These are phyloP conservation scores for Auricularia heimuer DNA, from an alignment of 768 basidiomycete species.

Conservation along the genomic window DNA sequence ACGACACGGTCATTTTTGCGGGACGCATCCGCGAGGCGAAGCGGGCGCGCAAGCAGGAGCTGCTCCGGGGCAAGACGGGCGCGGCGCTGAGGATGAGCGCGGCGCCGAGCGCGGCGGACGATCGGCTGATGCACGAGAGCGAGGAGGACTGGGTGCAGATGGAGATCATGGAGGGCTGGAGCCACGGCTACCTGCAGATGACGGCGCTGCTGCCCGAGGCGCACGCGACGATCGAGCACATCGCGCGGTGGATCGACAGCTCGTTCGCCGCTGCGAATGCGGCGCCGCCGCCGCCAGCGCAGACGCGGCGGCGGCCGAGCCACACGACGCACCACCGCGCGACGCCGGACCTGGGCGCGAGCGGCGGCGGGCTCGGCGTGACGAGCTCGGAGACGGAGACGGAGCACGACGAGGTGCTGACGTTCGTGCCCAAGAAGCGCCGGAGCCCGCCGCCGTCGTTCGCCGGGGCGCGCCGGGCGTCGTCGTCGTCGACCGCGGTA, in stretches of 20 bases:
- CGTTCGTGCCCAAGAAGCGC: constrained; percentile 54
- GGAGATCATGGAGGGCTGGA: constrained; percentile 92
- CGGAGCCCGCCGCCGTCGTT: constrained; percentile 15
- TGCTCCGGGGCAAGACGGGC: constrained; percentile 56
- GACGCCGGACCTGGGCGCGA: constrained; percentile 17
- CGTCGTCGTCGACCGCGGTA: not conserved
- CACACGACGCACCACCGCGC: constrained; percentile 15
- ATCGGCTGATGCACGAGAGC: constrained; percentile 38
- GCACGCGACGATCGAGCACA: constrained; percentile 62
- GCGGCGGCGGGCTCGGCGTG: constrained; percentile 31
- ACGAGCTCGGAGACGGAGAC: constrained; percentile 43
- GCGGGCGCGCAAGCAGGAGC: constrained; percentile 63
- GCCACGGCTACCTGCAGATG: constrained; percentile 97
- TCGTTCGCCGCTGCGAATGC: constrained; percentile 41
- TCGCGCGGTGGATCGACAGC: constrained; percentile 87
- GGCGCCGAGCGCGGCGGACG: constrained; percentile 23
- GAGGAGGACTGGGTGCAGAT: constrained; percentile 95
- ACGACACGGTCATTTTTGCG: constrained; percentile 95
- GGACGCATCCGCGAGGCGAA: constrained; percentile 94
- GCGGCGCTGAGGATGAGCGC: constrained; percentile 54
- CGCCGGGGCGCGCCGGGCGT: not conserved
- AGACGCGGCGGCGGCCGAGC: constrained; percentile 13
- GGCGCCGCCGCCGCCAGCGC: constrained; percentile 14
- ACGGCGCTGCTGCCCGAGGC: constrained; percentile 75
- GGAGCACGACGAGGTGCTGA: constrained; percentile 50